A percentile compares a stretch with the other conserved stretches of the same genome.
Conservation (phyloP, 129 eudicot genomes). For the Artemisia tridentata region DNA sequence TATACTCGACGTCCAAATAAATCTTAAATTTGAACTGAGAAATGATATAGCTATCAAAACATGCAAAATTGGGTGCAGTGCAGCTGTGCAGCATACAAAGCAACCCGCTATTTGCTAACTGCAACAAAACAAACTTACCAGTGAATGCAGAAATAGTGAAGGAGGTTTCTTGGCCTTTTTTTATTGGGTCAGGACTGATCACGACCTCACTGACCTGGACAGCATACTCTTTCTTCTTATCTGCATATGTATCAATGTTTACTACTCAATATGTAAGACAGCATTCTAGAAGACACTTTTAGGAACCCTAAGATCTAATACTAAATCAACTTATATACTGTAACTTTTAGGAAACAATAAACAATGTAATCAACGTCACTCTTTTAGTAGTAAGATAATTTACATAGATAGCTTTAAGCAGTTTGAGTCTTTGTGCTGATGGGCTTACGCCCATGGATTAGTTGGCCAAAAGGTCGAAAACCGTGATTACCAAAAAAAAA, state of each 20-base stretch:
- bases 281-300: background rate
- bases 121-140: slow-evolving; percentile 29
- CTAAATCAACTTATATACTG: too few species aligned
- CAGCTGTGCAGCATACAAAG: background rate
- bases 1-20: background rate
- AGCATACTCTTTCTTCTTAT: slow-evolving; percentile 41
- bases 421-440: too few species aligned
- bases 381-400: too few species aligned
- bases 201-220: slow-evolving; percentile 48
- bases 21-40: background rate
- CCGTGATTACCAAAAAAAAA: too few species aligned
- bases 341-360: too few species aligned
- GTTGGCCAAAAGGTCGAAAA: too few species aligned
- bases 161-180: slow-evolving; percentile 52
- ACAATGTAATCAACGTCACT: too few species aligned
- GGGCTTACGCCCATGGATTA: too few species aligned
- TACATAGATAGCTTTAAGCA: too few species aligned
- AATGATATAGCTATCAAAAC: background rate
- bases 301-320: too few species aligned
- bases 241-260: slow-evolving; percentile 31
- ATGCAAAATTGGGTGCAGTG: background rate
- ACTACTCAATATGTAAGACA: background rate
- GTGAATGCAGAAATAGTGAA: slow-evolving; percentile 59
- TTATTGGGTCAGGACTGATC: slow-evolving; percentile 52
- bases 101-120: background rate